Conservation (phyloP, 371 early-diverging fungal species). For the Mucor plumbeus region DNA sequence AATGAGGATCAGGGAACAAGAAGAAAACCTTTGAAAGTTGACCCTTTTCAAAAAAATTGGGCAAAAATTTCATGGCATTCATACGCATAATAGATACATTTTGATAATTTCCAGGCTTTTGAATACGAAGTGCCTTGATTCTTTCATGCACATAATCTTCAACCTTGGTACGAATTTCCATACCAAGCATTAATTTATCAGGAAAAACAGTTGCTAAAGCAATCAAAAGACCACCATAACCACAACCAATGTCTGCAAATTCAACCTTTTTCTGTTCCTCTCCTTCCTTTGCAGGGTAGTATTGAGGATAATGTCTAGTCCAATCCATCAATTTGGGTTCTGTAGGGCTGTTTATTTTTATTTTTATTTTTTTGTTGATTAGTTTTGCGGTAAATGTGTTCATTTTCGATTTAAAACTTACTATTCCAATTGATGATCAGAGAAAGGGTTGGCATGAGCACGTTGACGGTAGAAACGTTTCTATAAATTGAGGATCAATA, state of each 20-base stretch:
- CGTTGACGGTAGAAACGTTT: slow-evolving; percentile 95
- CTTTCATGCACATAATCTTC: slow-evolving; percentile 92
- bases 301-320: slow-evolving; percentile 85
- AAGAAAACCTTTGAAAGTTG: slow-evolving; percentile 98
- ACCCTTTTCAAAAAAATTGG: slow-evolving; percentile 96
- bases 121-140: slow-evolving; percentile 86
- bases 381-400: background rate
- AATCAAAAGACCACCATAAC: slow-evolving; percentile 97
- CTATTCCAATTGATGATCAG: slow-evolving; percentile 95
- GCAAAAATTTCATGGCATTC: slow-evolving; percentile 99
- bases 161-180: slow-evolving; percentile 99
- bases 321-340: slow-evolving; percentile 90
- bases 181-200: slow-evolving; percentile 90
- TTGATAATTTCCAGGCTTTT: slow-evolving; percentile 85
- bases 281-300: slow-evolving; percentile 58
- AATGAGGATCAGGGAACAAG: slow-evolving; percentile 99
- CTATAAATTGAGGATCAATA: slow-evolving; percentile 39
- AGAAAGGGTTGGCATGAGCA: slow-evolving; percentile 99
- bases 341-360: slow-evolving; percentile 86
- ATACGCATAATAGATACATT: slow-evolving; percentile 96
- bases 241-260: slow-evolving; percentile 99
- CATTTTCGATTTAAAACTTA: slow-evolving; percentile 33
- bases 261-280: slow-evolving; percentile 72
- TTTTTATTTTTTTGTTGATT: background rate
- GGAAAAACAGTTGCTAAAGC: slow-evolving; percentile 92